Conservation (phyloP, 257 asterid species). For the Craterostigma plantagineum region DNA sequence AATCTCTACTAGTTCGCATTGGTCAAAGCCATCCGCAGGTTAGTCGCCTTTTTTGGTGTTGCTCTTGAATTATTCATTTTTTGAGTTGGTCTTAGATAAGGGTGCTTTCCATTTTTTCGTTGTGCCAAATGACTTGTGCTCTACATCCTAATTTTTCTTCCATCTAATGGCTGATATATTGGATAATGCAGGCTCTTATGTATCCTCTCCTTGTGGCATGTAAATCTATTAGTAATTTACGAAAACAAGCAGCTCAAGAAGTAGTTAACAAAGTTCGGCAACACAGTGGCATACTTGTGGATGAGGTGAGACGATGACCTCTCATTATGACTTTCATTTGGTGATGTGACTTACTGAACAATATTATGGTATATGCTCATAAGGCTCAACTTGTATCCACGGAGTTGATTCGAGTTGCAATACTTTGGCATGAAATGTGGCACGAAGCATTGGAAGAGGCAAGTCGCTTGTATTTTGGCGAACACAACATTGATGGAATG, state of each 20-base stretch:
- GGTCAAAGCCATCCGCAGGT: constrained; percentile 99
- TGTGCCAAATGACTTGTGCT: too few relatives aligned
- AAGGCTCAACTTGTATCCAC: constrained; percentile 97
- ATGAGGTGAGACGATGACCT: constrained; percentile 40
- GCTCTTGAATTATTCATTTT: neutral
- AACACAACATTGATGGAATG: constrained; percentile 96
- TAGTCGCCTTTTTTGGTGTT: neutral
- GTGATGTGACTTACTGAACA: constrained; percentile 10
- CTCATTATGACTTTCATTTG: constrained; percentile 1
- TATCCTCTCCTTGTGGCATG: constrained; percentile 99
- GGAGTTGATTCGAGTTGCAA: constrained; percentile 95
- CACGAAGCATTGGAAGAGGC: constrained; percentile 99
- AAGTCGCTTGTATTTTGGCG: constrained; percentile 95
- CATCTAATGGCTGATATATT: constrained; percentile 6
- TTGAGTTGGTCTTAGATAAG: too few relatives aligned
- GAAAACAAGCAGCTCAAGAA: constrained; percentile 96
- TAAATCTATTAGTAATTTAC: constrained; percentile 80
- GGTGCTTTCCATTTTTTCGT: too few relatives aligned
- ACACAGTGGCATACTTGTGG: constrained; percentile 92
- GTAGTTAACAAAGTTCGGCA: constrained; percentile 95
- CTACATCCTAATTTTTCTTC: neutral
- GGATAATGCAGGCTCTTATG: constrained; percentile 84
- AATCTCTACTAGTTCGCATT: constrained; percentile 79
- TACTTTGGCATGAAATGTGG: constrained; percentile 99
- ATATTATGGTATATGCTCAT: constrained; percentile 16